These are phyloP conservation scores for Gracilaria domingensis DNA, from an alignment of 23 red algal genomes.

Conservation along the genomic window DNA sequence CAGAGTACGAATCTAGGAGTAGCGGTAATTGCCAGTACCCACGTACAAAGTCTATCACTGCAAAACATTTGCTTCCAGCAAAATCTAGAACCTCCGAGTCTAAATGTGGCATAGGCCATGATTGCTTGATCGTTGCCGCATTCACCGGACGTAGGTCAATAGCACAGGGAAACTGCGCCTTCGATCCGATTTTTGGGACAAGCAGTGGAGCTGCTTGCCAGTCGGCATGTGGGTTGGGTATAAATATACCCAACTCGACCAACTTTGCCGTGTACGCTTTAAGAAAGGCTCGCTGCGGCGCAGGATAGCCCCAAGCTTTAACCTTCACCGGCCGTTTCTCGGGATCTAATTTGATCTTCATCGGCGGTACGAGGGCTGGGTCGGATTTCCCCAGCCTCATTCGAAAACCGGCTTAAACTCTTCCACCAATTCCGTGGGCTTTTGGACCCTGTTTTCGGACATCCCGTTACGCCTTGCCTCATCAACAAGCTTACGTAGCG, in stretches of 20 bases:
- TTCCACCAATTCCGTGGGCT: not conserved
- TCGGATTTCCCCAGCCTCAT: constrained; percentile 48
- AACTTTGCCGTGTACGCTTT: constrained; percentile 38
- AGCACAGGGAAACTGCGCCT: not conserved
- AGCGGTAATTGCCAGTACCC: constrained; percentile 60
- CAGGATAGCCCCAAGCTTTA: constrained; percentile 37
- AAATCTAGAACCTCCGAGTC: constrained; percentile 49
- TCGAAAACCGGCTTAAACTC: constrained; percentile 34
- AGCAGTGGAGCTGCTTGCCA: constrained; percentile 61
- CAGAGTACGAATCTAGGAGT: constrained; percentile 10
- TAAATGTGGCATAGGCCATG: constrained; percentile 64
- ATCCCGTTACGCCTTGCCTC: not conserved
- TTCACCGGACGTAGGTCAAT: constrained; percentile 62
- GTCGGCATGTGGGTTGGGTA: not conserved
- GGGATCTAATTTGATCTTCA: constrained; percentile 33
- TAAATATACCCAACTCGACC: constrained; percentile 32
- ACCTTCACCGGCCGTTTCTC: constrained; percentile 36
- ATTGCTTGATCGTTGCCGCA: constrained; percentile 34
- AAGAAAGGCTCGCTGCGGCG: constrained; percentile 42
- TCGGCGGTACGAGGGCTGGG: constrained; percentile 24
- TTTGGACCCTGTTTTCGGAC: not conserved
- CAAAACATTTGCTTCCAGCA: constrained; percentile 26
- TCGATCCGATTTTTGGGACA: constrained; percentile 44
- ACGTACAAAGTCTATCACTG: constrained; percentile 23
- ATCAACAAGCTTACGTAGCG: not conserved